Evolutionary conservation across 164 flowering plant genomes (phyloP).

Genomic region (Nymphaea thermarum): DNA sequence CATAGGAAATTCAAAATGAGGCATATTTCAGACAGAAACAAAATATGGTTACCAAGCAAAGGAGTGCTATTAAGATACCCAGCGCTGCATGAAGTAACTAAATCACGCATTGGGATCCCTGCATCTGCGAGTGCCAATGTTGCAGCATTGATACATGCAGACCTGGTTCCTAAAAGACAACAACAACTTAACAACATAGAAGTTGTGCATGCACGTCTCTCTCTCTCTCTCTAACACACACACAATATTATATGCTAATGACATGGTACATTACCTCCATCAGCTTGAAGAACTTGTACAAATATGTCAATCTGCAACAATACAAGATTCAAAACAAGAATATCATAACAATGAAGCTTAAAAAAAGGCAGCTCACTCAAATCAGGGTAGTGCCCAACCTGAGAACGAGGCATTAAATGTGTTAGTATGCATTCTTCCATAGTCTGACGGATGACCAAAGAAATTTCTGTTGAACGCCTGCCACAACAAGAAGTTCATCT

Average conservation of each 20-base stretch:
- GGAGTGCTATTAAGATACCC: constrained; percentile 90
- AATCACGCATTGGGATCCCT: constrained; percentile 93
- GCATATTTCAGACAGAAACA: neutral
- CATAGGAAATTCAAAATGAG: neutral
- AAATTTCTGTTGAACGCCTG: constrained; percentile 92
- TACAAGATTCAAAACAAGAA: neutral
- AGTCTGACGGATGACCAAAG: constrained; percentile 90
- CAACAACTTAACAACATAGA: neutral
- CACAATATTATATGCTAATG: neutral
- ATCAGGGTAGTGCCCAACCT: constrained; percentile 25
- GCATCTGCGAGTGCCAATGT: constrained; percentile 98
- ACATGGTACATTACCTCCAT: constrained; percentile 61
- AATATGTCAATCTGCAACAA: constrained; percentile 78
- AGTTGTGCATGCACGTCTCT: neutral
- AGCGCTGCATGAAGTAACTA: constrained; percentile 87
- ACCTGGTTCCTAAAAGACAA: constrained; percentile 63
- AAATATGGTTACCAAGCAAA: constrained; percentile 51
- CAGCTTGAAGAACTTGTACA: constrained; percentile 99
- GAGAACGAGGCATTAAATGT: constrained; percentile 88
- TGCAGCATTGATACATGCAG: constrained; percentile 98
- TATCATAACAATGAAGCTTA: neutral
- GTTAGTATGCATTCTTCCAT: constrained; percentile 97
- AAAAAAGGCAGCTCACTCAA: neutral
- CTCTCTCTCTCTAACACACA: too few relatives aligned
- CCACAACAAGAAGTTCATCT: neutral